phyloP scores from a whole-genome alignment of 208 protist species.

The Trypanosoma platydactyli region DNA sequence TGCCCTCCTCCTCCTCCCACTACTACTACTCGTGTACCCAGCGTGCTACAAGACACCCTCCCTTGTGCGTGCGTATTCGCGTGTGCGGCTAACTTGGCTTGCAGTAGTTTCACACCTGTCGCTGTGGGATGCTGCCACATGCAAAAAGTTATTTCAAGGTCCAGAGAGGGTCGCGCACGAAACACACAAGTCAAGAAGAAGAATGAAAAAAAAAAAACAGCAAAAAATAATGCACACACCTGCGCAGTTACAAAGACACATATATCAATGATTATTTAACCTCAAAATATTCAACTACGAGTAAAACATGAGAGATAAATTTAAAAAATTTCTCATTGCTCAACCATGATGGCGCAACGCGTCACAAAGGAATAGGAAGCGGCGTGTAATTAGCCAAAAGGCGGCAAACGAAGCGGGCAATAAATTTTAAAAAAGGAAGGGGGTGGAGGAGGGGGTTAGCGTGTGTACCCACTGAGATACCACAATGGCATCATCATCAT shows the following conservation, averaged over 20 bases:
- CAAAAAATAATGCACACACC: not conserved
- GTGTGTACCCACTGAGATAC: too few species aligned
- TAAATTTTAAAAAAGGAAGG: too few species aligned
- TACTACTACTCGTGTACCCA: not conserved
- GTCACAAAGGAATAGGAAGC: not conserved
- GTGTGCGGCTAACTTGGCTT: too few species aligned
- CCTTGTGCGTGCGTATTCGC: too few species aligned
- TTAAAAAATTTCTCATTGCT: not conserved
- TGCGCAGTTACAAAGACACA: not conserved
- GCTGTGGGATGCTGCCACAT: too few species aligned
- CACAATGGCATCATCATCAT: not conserved
- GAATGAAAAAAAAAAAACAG: not conserved
- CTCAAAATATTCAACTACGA: too few species aligned
- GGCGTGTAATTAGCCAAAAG: not conserved
- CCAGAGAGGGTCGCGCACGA: not conserved
- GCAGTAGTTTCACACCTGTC: too few species aligned
- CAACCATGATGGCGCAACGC: not conserved
- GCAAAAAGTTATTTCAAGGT: too few species aligned
- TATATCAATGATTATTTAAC: not conserved
- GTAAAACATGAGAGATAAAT: not conserved
- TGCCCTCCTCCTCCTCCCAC: too few species aligned
- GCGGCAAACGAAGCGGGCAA: too few species aligned
- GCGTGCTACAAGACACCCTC: too few species aligned
- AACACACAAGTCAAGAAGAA: slow-evolving; percentile 3
- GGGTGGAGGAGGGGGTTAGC: too few species aligned